These are phyloP conservation scores for Serendipita vermifera DNA, from an alignment of 768 basidiomycete species.

Conservation along the genomic window DNA sequence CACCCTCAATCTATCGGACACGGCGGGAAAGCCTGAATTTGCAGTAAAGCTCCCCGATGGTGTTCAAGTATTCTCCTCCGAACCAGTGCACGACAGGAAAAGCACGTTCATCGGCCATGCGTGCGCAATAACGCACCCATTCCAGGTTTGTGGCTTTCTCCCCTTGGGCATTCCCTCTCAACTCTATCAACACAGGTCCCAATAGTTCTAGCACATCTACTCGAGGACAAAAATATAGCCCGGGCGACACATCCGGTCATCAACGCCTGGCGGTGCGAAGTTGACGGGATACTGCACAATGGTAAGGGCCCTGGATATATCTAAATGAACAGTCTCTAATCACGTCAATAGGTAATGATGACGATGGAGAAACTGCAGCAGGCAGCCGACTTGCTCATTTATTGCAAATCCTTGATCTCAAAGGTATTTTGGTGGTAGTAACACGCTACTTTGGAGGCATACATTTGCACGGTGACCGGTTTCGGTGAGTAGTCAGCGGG, in stretches of 20 bases:
- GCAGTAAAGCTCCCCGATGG: slow-evolving; percentile 37
- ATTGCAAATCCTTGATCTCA: slow-evolving; percentile 71
- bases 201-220: slow-evolving; percentile 47
- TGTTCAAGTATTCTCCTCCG: slow-evolving; percentile 54
- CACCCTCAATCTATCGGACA: no score
- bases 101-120: slow-evolving; percentile 79
- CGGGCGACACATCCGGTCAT: slow-evolving; percentile 69
- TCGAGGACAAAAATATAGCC: slow-evolving; percentile 58
- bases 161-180: slow-evolving; percentile 11
- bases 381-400: slow-evolving; percentile 84
- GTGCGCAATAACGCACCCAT: slow-evolving; percentile 62
- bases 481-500: slow-evolving; percentile 29
- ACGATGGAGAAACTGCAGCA: slow-evolving; percentile 89
- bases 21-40: no score
- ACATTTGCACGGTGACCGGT: slow-evolving; percentile 77
- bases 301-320: slow-evolving; percentile 28
- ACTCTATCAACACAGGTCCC: slow-evolving; percentile 39
- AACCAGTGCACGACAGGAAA: slow-evolving; percentile 76
- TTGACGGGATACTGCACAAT: slow-evolving; percentile 56
- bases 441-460: slow-evolving; percentile 91
- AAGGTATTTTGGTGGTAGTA: slow-evolving; percentile 80
- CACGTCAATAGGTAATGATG: slow-evolving; percentile 62
- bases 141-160: slow-evolving; percentile 39
- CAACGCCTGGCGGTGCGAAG: slow-evolving; percentile 69
- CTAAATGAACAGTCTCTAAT: not conserved